Evolutionary conservation across 2,329 filamentous ascomycete species (phyloP), one percentile per base, ranked within the genome.

Genomic region (Pseudocercospora pini-densiflorae): DNA sequence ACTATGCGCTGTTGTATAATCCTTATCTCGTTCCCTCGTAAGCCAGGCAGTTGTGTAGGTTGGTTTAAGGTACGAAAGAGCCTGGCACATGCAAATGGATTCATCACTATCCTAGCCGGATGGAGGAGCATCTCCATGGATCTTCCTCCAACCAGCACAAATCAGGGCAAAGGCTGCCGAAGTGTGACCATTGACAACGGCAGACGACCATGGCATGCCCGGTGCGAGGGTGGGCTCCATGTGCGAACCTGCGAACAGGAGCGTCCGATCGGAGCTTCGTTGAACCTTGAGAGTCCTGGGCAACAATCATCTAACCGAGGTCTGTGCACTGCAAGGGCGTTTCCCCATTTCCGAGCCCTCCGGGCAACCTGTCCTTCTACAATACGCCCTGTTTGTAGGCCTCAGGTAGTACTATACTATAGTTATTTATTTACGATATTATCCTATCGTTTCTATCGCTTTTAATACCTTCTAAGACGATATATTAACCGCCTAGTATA

Each of bases 241-340:
- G 54, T 58, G 54, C 54, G 54, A 58, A 23, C 54, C 14, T 33
- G 27, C 54, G 54, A 58, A 58, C 54, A 12, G 54, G 54, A 58
- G 54, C 54, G 27, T 29, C 49, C 49, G 23, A 54, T 24, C 19
- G 49, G 5, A 9, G 21, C 21, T 29, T 54, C 49, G 49, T 16
- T 27, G 14, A 54, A 54, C 49, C 24, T 24, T 54, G 7, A 9
- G 10, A 9, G 49, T 29, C 49, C 49, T 24, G 19, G 23, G 21
- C 21, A 54, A 54, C 24, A n/a, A 36, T 36, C 33, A 36, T 36
- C n/a, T 33, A 33, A 33, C 10, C 31, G 27, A 29, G 27, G 27
- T 29, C 27, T 29, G 7, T 29, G 27, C 7, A 29, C 27, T 29
- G 7, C 27, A 29, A 29, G 27, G 27, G 27, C 27, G 27, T 29